Evolutionary conservation across 2,329 filamentous ascomycete species (phyloP), one percentile per base, ranked within the genome.

Genomic region (Sporothrix sp.): DNA sequence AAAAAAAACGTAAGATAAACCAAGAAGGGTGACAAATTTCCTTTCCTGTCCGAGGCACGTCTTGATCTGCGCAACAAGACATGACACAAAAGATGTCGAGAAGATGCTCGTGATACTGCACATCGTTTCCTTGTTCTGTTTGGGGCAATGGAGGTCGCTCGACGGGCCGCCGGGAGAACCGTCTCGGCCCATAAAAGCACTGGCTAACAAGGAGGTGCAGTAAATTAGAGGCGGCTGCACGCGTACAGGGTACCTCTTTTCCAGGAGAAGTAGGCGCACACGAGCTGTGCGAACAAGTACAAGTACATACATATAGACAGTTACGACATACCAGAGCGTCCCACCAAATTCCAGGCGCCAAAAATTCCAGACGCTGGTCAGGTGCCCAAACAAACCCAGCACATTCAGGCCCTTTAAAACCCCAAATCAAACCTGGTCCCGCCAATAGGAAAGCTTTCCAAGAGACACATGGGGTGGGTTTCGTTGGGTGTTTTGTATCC

Each of bases 401-500:
- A n/a, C n/a, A n/a, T n/a, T n/a, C n/a, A n/a, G n/a, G n/a, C 27
- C 42, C 38, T n/a, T 25, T 14, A 43, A 16, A 21, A 5, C 11
- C 36, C 18, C 8, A 20, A 25, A 36, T n/a, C 11, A 20, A 18
- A 14, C 25, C 16, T 37, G 3, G 10, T 48, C 13, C 11, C 7
- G 11, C 46, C 52, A 54, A 54, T 54, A 52, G 49, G 49, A 52
- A 30, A 14, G 7, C 20, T 18, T 50, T 54, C 49, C 52, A 49
- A 32, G n/a, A 48, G 38, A 28, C 52, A 51, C 52, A 54, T 51
- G 52, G 51, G 40, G 45, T 32, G 46, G 36, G 8, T 5, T 27
- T 33, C 8, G 3, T 14, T 20, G 3, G 36, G n/a, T 16, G 44
- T 30, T 13, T n/a, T 30, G 27, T 18, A 7, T 21, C 28, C 13